Evolutionary conservation across 2,329 filamentous ascomycete genomes (phyloP).

Genomic region (Pseudomassariella vexata): DNA sequence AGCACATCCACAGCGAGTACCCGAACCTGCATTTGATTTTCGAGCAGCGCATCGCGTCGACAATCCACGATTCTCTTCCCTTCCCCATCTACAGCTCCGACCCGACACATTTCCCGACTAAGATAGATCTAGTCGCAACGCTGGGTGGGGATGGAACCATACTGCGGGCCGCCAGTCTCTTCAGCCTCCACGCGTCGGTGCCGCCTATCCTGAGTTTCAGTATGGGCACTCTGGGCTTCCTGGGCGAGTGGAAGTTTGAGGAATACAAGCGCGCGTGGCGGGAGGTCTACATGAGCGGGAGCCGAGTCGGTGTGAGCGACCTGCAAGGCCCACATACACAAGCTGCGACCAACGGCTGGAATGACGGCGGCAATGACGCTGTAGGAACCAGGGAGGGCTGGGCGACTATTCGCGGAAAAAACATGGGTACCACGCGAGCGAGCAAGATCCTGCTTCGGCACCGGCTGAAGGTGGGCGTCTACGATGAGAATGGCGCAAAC

Average conservation of each 20-base stretch:
- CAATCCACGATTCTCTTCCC: conserved; percentile 63
- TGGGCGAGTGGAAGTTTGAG: conserved; percentile 93
- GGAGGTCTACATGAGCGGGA: conserved; percentile 81
- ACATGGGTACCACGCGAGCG: conserved; percentile 67
- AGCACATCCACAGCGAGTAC: conserved; percentile 75
- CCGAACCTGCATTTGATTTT: conserved; percentile 76
- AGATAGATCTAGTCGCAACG: conserved; percentile 83
- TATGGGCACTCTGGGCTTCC: conserved; percentile 92
- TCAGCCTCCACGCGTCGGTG: conserved; percentile 73
- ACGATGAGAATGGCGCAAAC: conserved; percentile 59
- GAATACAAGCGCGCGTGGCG: conserved; percentile 90
- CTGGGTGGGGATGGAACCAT: conserved; percentile 93
- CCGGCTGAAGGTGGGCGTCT: conserved; percentile 80
- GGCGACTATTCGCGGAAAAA: conserved; percentile 72
- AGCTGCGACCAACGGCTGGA: conserved; percentile 21
- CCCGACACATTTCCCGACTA: conserved; percentile 56
- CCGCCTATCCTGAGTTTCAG: conserved; percentile 92
- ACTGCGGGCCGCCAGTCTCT: conserved; percentile 77
- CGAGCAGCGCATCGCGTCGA: conserved; percentile 67
- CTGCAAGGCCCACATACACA: conserved; percentile 33
- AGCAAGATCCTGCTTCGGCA: conserved; percentile 83
- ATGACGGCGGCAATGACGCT: conserved; percentile 18
- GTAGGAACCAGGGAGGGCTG: conserved; percentile 41
- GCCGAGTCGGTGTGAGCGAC: conserved; percentile 42
- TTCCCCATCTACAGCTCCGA: conserved; percentile 66